These are phyloP conservation scores for Alternaria solani DNA, from an alignment of 2,329 filamentous ascomycete genomes.

Conservation along the genomic window DNA sequence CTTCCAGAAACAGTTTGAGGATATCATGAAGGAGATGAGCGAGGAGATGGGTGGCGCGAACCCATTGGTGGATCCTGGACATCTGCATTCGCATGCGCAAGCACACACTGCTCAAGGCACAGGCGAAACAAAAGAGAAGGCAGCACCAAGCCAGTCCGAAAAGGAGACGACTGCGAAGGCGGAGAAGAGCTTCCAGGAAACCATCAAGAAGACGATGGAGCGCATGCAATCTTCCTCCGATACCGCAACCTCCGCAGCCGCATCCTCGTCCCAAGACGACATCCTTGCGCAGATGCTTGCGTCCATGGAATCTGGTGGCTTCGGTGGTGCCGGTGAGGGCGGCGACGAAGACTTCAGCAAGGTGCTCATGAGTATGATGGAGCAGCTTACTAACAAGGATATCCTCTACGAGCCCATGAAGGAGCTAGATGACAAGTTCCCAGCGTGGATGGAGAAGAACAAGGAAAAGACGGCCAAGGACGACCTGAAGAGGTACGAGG, in stretches of 20 bases:
- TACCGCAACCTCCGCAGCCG: slow-evolving; percentile 79
- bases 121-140: slow-evolving; percentile 20
- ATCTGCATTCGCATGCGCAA: slow-evolving; percentile 36
- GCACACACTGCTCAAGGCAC: slow-evolving; percentile 18
- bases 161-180: slow-evolving; percentile 47
- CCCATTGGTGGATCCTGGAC: slow-evolving; percentile 28
- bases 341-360: slow-evolving; percentile 89
- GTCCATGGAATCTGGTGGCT: slow-evolving; percentile 75
- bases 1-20: slow-evolving; percentile 80
- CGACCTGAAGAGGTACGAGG: slow-evolving; percentile 80
- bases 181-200: slow-evolving; percentile 85
- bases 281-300: slow-evolving; percentile 92
- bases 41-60: slow-evolving; percentile 43
- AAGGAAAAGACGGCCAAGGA: slow-evolving; percentile 68
- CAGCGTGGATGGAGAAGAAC: slow-evolving; percentile 85
- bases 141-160: slow-evolving; percentile 9
- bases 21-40: slow-evolving; percentile 75
- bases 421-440: slow-evolving; percentile 92
- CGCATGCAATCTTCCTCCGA: slow-evolving; percentile 91
- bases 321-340: slow-evolving; percentile 59
- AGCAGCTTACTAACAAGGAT: slow-evolving; percentile 97
- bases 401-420: slow-evolving; percentile 99
- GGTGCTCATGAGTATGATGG: slow-evolving; percentile 98
- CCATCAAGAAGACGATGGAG: slow-evolving; percentile 92
- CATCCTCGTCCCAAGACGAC: slow-evolving; percentile 70